A percentile compares a stretch with the other conserved stretches of the same genome.
These are phyloP conservation scores for Plenodomus biglobosus DNA, from an alignment of 2,329 filamentous ascomycete species.

Conservation along the genomic window DNA sequence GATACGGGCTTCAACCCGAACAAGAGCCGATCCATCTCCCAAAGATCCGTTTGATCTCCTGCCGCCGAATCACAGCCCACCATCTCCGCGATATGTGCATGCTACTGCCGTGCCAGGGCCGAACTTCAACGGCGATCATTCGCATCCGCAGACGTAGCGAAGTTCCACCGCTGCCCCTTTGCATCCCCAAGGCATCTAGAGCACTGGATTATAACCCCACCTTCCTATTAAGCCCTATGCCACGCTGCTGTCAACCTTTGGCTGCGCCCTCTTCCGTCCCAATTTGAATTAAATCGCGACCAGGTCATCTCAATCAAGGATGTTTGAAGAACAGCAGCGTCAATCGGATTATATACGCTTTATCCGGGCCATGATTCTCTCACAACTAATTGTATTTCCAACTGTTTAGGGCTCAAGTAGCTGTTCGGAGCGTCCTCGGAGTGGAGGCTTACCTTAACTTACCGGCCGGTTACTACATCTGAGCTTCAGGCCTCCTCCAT, in stretches of 20 bases:
- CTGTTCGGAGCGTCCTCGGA: conserved; percentile 18
- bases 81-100: not conserved
- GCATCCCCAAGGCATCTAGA: conserved; percentile 13
- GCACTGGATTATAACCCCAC: conserved; percentile 15
- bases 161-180: conserved; percentile 29
- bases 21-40: not conserved
- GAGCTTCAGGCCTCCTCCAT: conserved; percentile 12
- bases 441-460: conserved; percentile 14
- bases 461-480: conserved; percentile 9
- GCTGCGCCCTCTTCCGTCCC: too few relatives aligned
- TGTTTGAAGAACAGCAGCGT: not conserved
- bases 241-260: not conserved
- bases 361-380: not conserved
- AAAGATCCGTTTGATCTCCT: not conserved
- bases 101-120: conserved; percentile 6
- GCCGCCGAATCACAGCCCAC: not conserved
- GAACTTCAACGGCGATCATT: conserved; percentile 29
- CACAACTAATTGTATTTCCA: too few relatives aligned
- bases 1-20: not conserved
- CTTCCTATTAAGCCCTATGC: not conserved
- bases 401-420: not conserved
- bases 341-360: not conserved
- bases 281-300: not conserved
- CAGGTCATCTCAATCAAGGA: not conserved
- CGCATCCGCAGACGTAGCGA: conserved; percentile 34